Percentiles rank a stretch among this genome's conserved stretches.
Conservation (phyloP, 1,284 basidiomycete genomes). For the Ceratorhiza oryzae-sativae region DNA sequence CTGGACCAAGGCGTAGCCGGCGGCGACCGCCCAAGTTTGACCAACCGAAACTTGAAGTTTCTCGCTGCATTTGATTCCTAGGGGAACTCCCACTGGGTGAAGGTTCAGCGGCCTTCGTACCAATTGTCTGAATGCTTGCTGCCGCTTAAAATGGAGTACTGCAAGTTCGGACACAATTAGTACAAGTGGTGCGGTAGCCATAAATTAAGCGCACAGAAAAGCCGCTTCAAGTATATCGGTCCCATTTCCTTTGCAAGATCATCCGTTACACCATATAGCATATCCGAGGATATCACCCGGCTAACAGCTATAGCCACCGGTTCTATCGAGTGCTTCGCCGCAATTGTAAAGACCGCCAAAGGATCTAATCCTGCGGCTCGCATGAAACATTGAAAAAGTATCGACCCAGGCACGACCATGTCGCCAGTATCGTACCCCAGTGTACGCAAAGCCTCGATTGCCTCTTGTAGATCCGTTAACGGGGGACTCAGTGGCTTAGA, state of each 20-base stretch:
- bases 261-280: conserved; percentile 64
- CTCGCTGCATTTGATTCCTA: conserved; percentile 26
- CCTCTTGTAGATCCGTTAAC: conserved; percentile 4
- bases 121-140: conserved; percentile 56
- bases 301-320: conserved; percentile 67
- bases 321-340: conserved; percentile 62
- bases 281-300: conserved; percentile 64
- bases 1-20: conserved; percentile 39
- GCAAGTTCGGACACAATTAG: not conserved
- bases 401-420: conserved; percentile 10
- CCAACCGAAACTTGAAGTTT: conserved; percentile 30
- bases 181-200: not conserved
- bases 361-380: conserved; percentile 61
- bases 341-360: conserved; percentile 65
- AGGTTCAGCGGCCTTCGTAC: conserved; percentile 65
- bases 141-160: conserved; percentile 60
- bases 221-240: conserved; percentile 64
- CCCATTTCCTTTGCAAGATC: conserved; percentile 66
- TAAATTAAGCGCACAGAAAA: conserved; percentile 53
- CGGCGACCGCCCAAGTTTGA: conserved; percentile 40
- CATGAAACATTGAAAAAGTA: conserved; percentile 33
- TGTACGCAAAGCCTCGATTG: conserved; percentile 19
- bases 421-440: conserved; percentile 31
- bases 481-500: conserved; percentile 22
- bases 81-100: conserved; percentile 56